Evolutionary conservation across 2,329 filamentous ascomycete species (phyloP), one percentile per base, ranked within the genome.

Genomic region (Botrytis tulipae): DNA sequence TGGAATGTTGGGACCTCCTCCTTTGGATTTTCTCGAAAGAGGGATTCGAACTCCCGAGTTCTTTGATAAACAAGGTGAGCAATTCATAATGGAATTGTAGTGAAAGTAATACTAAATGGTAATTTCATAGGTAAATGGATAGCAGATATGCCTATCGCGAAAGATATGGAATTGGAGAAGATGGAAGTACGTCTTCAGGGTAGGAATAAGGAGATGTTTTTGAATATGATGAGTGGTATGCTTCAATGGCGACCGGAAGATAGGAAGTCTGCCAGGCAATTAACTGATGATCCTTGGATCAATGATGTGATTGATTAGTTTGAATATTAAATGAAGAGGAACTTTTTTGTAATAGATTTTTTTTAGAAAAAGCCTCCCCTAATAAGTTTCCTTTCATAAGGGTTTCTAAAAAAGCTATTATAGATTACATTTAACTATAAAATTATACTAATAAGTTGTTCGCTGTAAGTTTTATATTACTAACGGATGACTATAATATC

Each of bases 201-300:
- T 6, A 75, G 80, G n/a, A 79, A 83, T 42, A 81, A 81, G 72
- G 37, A 69, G 37, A 61, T 77, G 5, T 83, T 82, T 63, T 67
- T 82, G 25, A 68, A 78, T 8, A 81, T 83, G 63, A 74, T 80
- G n/a, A 60, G 40, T 9, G 75, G 75, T 48, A 83, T 82, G 82
- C 75, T 83, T 32, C 75, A 75, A 46, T 83, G 80, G 81, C 57
- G 77, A 29, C 82, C 81, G 20, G 81, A 80, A 73, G 72, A 81
- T 61, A 77, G 81, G 63, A 76, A 74, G 25, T 80, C 79, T 6
- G 82, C 82, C 3, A 79, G 76, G 63, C 77, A 82, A 42, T 75
- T 83, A 14, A 76, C 78, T 44, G 68, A 79, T 42, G 78, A 82
- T 74, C 78, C 80, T 8, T 82, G 80, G 78, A 73, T 82, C 9